Conservation (phyloP, 202 grass and related monocot species). For the Saccharum hybrid region DNA sequence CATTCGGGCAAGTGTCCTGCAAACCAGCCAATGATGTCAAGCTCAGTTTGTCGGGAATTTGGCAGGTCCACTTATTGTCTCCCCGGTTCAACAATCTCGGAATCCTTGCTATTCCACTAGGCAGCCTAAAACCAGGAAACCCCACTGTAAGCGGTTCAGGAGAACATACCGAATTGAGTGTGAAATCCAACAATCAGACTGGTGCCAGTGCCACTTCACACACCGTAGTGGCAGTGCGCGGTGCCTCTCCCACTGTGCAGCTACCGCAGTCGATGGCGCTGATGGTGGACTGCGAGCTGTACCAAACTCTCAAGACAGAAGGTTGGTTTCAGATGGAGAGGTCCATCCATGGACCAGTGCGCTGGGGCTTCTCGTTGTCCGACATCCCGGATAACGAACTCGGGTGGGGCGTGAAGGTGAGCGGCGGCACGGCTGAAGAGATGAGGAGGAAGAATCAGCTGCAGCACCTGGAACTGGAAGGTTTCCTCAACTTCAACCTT, state of each 20-base stretch:
- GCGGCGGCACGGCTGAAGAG: constrained; percentile 34
- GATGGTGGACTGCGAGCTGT: constrained; percentile 57
- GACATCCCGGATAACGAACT: constrained; percentile 63
- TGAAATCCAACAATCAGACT: background rate
- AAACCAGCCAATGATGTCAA: constrained; percentile 53
- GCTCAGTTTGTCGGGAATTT: constrained; percentile 63
- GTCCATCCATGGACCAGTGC: constrained; percentile 13
- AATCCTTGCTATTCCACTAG: constrained; percentile 60
- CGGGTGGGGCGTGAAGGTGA: constrained; percentile 67
- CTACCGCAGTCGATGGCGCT: constrained; percentile 37
- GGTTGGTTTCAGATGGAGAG: constrained; percentile 64
- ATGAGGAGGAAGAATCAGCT: background rate
- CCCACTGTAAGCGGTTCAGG: background rate
- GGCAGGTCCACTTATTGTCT: constrained; percentile 47
- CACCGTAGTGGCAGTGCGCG: background rate
- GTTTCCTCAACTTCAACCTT: constrained; percentile 71
- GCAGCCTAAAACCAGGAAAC: constrained; percentile 36
- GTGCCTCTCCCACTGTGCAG: background rate
- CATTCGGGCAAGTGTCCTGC: constrained; percentile 59
- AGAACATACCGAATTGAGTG: background rate
- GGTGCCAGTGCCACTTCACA: background rate
- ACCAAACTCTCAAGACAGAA: constrained; percentile 46
- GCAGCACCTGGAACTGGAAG: constrained; percentile 60
- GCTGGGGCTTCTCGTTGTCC: constrained; percentile 56
- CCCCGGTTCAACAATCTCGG: constrained; percentile 57